Evolutionary conservation across 2,329 filamentous ascomycete species (phyloP).

Genomic region (Colletotrichum siamense): DNA sequence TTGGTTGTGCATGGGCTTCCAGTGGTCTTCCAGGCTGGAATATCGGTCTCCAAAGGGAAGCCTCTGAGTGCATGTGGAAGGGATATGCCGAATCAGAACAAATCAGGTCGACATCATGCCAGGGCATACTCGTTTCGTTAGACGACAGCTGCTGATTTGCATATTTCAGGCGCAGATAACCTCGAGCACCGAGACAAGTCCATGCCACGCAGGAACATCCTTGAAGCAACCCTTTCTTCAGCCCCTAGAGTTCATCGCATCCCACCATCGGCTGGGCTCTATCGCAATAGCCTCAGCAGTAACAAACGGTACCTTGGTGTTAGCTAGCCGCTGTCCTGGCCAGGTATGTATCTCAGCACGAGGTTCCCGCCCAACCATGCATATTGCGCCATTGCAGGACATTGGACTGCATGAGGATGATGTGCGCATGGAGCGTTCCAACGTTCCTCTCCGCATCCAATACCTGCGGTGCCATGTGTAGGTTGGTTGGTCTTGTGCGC

Average conservation of each 20-base stretch:
- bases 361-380: not conserved
- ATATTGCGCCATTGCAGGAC: not conserved
- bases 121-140: not conserved
- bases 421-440: not conserved
- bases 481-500: not conserved
- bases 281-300: not conserved
- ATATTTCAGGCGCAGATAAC: not conserved
- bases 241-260: conserved; percentile 15
- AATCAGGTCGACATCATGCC: not conserved
- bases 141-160: not conserved
- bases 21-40: not conserved
- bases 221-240: conserved; percentile 12
- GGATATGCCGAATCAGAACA: not conserved
- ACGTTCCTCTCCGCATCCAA: not conserved
- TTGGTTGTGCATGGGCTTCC: not conserved
- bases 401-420: not conserved
- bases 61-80: not conserved
- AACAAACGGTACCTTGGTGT: not conserved
- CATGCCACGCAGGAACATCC: conserved; percentile 15
- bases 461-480: not conserved
- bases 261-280: not conserved
- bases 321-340: not conserved
- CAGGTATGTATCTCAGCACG: not conserved
- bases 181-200: not conserved
- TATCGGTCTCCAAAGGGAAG: not conserved